Percentiles rank a stretch among this genome's conserved stretches.
Evolutionary conservation across 768 basidiomycete species (phyloP).

Genomic region (Mycena latifolia): DNA sequence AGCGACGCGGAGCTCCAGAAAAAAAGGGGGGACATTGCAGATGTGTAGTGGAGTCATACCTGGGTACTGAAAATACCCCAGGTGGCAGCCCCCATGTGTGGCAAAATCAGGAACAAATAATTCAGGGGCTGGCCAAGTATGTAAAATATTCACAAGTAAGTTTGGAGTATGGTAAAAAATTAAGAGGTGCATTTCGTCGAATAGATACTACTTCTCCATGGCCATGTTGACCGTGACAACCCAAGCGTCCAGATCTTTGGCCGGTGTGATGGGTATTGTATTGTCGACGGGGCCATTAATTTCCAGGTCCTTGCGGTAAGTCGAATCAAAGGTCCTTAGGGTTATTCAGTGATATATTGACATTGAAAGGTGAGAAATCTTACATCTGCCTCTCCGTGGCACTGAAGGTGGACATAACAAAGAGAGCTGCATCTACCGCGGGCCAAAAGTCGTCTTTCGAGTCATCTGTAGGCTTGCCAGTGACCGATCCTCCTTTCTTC

Average conservation of each 20-base stretch:
- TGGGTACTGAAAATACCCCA: too few species aligned
- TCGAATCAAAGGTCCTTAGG: background rate
- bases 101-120: too few species aligned
- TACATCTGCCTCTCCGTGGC: background rate
- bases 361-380: background rate
- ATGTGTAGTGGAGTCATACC: too few species aligned
- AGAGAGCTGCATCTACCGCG: background rate
- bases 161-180: background rate
- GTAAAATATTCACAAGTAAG: background rate
- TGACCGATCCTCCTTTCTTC: background rate
- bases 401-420: background rate
- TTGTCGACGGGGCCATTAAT: background rate
- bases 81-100: too few species aligned
- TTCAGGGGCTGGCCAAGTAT: background rate
- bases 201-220: background rate
- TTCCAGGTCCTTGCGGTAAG: background rate
- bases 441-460: conserved; percentile 2
- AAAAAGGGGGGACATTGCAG: too few species aligned
- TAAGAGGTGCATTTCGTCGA: background rate
- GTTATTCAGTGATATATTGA: background rate
- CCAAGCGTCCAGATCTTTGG: background rate
- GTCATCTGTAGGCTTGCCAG: background rate
- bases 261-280: background rate
- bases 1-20: too few species aligned
- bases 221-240: background rate